Percentiles rank a stretch among this genome's conserved stretches.
These are phyloP conservation scores for Colletotrichum liaoningense DNA, from an alignment of 2,329 filamentous ascomycete species.

Conservation along the genomic window DNA sequence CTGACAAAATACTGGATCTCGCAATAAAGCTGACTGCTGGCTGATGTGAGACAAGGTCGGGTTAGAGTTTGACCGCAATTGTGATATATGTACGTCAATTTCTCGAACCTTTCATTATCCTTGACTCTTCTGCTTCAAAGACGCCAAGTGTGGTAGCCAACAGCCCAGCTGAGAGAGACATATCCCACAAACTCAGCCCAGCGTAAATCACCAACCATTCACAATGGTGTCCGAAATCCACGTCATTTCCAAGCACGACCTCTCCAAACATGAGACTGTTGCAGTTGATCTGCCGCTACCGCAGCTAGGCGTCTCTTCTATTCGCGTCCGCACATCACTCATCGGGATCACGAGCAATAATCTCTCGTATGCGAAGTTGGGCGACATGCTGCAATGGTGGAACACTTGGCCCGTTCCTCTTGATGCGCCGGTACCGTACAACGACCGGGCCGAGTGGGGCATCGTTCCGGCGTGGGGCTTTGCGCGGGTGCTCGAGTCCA, in stretches of 20 bases:
- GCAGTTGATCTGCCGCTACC: conserved; percentile 16
- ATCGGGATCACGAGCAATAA: conserved; percentile 48
- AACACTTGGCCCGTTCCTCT: conserved; percentile 55
- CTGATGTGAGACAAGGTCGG: background rate
- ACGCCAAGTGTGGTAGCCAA: background rate
- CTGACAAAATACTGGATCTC: background rate
- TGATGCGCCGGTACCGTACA: conserved; percentile 45
- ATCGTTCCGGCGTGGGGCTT: conserved; percentile 62
- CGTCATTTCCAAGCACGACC: conserved; percentile 43
- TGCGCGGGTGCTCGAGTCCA: conserved; percentile 55
- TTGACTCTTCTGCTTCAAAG: background rate
- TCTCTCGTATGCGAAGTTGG: conserved; percentile 46
- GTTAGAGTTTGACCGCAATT: background rate
- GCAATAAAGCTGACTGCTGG: background rate
- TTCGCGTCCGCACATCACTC: conserved; percentile 44
- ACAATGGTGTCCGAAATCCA: conserved; percentile 39
- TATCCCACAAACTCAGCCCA: background rate
- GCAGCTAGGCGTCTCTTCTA: conserved; percentile 40
- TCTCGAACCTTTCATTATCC: background rate
- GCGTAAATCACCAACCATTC: background rate
- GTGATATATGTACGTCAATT: background rate
- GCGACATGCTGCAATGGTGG: conserved; percentile 50
- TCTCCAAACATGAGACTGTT: conserved; percentile 38
- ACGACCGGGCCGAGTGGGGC: conserved; percentile 53
- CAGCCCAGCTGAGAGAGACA: background rate